phyloP scores from a whole-genome alignment of 176 grass and related monocot species.

The Themeda triandra region DNA sequence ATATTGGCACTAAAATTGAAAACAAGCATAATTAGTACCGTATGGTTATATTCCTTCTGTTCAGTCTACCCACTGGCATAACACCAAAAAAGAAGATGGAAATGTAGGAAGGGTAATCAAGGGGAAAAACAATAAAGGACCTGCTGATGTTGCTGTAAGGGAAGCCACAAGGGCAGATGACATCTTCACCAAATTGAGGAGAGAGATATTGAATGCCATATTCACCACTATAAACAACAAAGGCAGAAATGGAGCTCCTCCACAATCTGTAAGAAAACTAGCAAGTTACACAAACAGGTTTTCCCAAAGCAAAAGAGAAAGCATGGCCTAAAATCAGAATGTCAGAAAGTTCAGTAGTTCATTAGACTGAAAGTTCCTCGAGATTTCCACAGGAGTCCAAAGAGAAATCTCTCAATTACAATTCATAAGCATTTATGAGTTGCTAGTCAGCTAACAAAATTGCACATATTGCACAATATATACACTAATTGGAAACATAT shows the following conservation, averaged over 20 bases:
- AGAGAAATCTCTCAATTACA: neutral
- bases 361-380: neutral
- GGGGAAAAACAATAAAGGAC: constrained; percentile 24
- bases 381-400: neutral
- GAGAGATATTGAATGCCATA: constrained; percentile 90
- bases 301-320: neutral
- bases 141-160: constrained; percentile 78
- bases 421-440: neutral
- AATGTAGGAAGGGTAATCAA: neutral
- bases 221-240: constrained; percentile 75
- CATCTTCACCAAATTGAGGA: constrained; percentile 94
- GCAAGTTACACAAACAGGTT: neutral
- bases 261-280: constrained; percentile 58
- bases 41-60: neutral
- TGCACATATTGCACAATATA: neutral
- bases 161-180: constrained; percentile 90
- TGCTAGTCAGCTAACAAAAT: neutral
- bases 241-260: constrained; percentile 83
- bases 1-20: constrained; percentile 65
- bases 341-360: neutral
- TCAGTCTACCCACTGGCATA: neutral
- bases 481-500: neutral
- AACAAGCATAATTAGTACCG: constrained; percentile 8
- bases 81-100: neutral
- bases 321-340: neutral